Conservation (phyloP, 2,329 filamentous ascomycete species). For the Exserohilum rostratum region DNA sequence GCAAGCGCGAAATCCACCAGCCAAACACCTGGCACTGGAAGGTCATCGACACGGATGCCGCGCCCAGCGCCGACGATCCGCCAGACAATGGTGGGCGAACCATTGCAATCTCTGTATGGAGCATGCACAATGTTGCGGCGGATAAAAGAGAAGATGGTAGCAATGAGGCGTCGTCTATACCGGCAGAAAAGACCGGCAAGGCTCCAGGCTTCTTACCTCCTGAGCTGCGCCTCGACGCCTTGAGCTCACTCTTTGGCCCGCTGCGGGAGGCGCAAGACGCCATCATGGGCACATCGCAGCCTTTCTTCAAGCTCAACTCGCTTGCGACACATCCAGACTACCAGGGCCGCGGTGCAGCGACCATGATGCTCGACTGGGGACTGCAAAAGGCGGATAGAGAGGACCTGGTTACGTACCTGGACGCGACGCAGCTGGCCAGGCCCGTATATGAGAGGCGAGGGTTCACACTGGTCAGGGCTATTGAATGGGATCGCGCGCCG, state of each 20-base stretch:
- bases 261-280: constrained; percentile 29
- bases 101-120: constrained; percentile 40
- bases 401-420: constrained; percentile 49
- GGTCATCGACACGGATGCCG: constrained; percentile 37
- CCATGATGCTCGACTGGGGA: constrained; percentile 48
- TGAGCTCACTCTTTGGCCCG: constrained; percentile 33
- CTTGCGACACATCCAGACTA: constrained; percentile 49
- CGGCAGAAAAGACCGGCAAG: constrained; percentile 3
- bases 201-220: constrained; percentile 76
- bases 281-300: constrained; percentile 31
- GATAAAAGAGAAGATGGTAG: constrained; percentile 1
- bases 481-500: constrained; percentile 32
- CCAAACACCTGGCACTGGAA: constrained; percentile 41
- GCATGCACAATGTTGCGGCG: constrained; percentile 22
- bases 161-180: constrained; percentile 1
- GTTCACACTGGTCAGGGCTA: constrained; percentile 25
- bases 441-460: constrained; percentile 48
- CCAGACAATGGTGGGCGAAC: constrained; percentile 31
- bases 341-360: constrained; percentile 49
- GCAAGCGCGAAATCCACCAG: constrained; percentile 27
- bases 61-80: constrained; percentile 31
- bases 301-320: constrained; percentile 38
- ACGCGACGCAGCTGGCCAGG: constrained; percentile 46
- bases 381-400: constrained; percentile 49
- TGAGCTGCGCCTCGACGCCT: constrained; percentile 53